Evolutionary conservation across 495 filamentous ascomycete species (phyloP).

Genomic region (Hypoxylon trugodes): DNA sequence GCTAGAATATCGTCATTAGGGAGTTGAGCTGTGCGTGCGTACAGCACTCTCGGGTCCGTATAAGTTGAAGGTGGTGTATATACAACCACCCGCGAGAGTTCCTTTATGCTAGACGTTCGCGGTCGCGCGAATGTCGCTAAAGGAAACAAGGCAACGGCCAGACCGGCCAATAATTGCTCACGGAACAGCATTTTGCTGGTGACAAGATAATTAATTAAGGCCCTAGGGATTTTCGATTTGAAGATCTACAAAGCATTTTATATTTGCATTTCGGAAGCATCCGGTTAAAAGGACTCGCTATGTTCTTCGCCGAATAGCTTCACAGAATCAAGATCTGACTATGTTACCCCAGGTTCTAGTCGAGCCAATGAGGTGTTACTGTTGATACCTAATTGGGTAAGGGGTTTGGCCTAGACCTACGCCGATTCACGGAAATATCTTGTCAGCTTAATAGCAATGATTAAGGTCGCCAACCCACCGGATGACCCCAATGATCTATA

Average conservation of each 20-base stretch:
- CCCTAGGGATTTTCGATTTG: neutral
- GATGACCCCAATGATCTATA: neutral
- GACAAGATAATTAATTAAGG: neutral
- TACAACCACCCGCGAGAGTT: conserved; percentile 26
- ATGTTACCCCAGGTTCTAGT: conserved; percentile 35
- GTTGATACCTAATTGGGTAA: conserved; percentile 19
- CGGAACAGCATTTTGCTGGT: conserved; percentile 17
- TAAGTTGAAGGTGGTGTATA: conserved; percentile 28
- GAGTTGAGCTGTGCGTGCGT: conserved; percentile 62
- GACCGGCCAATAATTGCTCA: conserved; percentile 11
- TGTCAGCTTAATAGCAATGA: neutral
- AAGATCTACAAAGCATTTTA: conserved; percentile 23
- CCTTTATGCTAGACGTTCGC: conserved; percentile 13
- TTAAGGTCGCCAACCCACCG: conserved; percentile 3
- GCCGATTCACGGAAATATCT: conserved; percentile 36
- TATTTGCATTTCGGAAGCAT: conserved; percentile 12
- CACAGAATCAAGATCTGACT: conserved; percentile 22
- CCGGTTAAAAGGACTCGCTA: conserved; percentile 31
- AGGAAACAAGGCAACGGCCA: conserved; percentile 18
- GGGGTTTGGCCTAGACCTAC: conserved; percentile 13
- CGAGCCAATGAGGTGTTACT: conserved; percentile 24
- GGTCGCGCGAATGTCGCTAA: neutral
- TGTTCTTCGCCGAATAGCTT: conserved; percentile 31
- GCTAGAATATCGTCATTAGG: conserved; percentile 61
- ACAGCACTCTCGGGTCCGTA: conserved; percentile 57